These are phyloP conservation scores for Flaveria ramosissima DNA, from an alignment of 129 eudicot genomes.

Conservation along the genomic window DNA sequence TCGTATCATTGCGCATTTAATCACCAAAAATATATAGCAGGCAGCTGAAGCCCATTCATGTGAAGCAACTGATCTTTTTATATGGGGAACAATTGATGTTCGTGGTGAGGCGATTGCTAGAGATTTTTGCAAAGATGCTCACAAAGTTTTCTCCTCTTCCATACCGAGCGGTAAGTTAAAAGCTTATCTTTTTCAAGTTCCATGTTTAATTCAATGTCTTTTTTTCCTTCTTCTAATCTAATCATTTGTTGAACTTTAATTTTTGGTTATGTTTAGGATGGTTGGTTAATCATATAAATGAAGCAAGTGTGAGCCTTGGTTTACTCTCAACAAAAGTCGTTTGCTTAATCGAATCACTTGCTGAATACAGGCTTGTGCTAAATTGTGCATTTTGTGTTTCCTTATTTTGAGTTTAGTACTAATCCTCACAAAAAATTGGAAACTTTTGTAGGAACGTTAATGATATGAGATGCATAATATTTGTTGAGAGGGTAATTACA, in stretches of 20 bases:
- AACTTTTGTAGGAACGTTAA: conserved; percentile 42
- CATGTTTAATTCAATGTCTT: background rate
- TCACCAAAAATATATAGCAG: conserved; percentile 33
- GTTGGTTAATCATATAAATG: conserved; percentile 34
- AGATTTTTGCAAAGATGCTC: conserved; percentile 51
- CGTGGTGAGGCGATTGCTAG: conserved; percentile 45
- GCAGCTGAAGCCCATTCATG: conserved; percentile 64
- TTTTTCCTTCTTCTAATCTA: background rate
- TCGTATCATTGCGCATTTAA: background rate
- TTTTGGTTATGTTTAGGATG: conserved; percentile 37
- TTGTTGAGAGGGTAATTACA: conserved; percentile 76
- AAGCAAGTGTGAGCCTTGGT: conserved; percentile 45
- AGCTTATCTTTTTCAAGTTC: background rate
- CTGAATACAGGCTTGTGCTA: conserved; percentile 60
- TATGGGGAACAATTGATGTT: conserved; percentile 54
- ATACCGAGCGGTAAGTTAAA: conserved; percentile 59
- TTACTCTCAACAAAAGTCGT: conserved; percentile 56
- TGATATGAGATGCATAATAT: conserved; percentile 78
- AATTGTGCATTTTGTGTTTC: background rate
- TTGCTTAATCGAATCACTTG: conserved; percentile 69
- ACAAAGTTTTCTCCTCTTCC: conserved; percentile 33
- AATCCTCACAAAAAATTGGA: background rate
- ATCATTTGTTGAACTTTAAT: background rate
- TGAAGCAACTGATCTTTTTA: conserved; percentile 44
- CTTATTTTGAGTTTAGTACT: background rate